phyloP scores from a whole-genome alignment of 192 early-diverging fungal genomes.

The Gryganskiella cystojenkinii region DNA sequence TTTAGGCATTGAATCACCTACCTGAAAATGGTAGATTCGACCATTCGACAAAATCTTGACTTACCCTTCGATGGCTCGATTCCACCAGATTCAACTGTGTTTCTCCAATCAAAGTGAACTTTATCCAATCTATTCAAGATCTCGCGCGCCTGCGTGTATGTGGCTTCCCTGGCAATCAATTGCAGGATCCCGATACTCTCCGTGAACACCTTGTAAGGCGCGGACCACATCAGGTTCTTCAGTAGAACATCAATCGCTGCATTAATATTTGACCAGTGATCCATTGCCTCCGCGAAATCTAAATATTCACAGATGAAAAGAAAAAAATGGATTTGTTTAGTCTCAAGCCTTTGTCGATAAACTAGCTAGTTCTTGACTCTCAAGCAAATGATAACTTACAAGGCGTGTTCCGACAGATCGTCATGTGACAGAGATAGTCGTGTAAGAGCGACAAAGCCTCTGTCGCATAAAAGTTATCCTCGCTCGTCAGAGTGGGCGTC shows the following conservation, averaged over 20 bases:
- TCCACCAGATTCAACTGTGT: constrained; percentile 4
- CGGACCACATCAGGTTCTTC: constrained; percentile 42
- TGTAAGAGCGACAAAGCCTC: constrained; percentile 24
- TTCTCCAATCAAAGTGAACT: constrained; percentile 26
- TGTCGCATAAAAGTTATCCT: constrained; percentile 31
- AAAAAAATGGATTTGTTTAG: too few species aligned
- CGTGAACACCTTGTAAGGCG: constrained; percentile 20
- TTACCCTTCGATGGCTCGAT: constrained; percentile 20
- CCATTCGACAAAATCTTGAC: neutral
- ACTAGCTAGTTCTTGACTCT: too few species aligned
- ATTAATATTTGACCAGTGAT: constrained; percentile 51
- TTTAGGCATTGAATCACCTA: too few species aligned
- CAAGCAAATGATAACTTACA: constrained; percentile 12
- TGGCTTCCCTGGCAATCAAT: constrained; percentile 36
- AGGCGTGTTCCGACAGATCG: constrained; percentile 24
- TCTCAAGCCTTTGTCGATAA: too few species aligned
- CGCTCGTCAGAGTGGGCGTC: constrained; percentile 17
- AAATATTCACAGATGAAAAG: too few species aligned
- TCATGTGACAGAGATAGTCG: constrained; percentile 39
- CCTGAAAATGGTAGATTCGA: too few species aligned
- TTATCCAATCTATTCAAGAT: constrained; percentile 24
- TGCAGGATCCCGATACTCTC: constrained; percentile 25
- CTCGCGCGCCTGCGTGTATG: constrained; percentile 7
- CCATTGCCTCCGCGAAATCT: constrained; percentile 42
- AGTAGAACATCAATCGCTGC: constrained; percentile 16